Evolutionary conservation across 805 yeast genomes (phyloP), one percentile per base, ranked within the genome.

Genomic region (Candida manassasensis): DNA sequence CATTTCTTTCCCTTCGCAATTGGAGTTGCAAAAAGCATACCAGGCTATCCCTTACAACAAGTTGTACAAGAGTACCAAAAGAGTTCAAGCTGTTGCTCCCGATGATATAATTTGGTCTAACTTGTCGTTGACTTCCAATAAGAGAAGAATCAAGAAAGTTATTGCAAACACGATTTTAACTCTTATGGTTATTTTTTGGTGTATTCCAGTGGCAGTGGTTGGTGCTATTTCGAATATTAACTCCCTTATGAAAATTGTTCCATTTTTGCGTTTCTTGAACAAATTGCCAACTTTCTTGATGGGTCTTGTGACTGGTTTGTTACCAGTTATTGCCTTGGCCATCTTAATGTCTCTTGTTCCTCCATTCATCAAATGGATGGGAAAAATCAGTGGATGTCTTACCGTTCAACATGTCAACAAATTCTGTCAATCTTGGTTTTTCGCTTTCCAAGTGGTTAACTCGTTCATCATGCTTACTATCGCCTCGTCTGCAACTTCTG

Each of bases 401-500:
- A 78, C 96, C 3, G 55, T 64, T 7, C 90, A 87, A 50, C 73
- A 78, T 37, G 74, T 84, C 38, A 96, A 88, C 48, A 59, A 69
- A 40, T 87, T 81, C 72, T 82, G 93, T 43, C 98, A 90, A 57
- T 73, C 79, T 24, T 88, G 95, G 80, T 93, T 66, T 61, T 90
- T 73, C 62, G 96, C 84, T 1, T 90, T 90, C 75, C 88, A 85
- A 66, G 90, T 88, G 32, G 77, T 90, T 40, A 88, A 90, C 60
- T 89, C 84, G 9, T 93, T 90, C 61, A 58, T 93, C 39, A 94
- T 89, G 33, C 72, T 83, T 27, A 87, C 97, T 3, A 54, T 84
- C 36, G 72, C 96, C 7, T 87, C 97, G 12, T 76, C 96, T 32
- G 84, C 84, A 19, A 77, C 96, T 11, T 79, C 94, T 6, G 75